Conservation (phyloP, 2,329 filamentous ascomycete genomes). For the Sordariomycetes sp. region DNA sequence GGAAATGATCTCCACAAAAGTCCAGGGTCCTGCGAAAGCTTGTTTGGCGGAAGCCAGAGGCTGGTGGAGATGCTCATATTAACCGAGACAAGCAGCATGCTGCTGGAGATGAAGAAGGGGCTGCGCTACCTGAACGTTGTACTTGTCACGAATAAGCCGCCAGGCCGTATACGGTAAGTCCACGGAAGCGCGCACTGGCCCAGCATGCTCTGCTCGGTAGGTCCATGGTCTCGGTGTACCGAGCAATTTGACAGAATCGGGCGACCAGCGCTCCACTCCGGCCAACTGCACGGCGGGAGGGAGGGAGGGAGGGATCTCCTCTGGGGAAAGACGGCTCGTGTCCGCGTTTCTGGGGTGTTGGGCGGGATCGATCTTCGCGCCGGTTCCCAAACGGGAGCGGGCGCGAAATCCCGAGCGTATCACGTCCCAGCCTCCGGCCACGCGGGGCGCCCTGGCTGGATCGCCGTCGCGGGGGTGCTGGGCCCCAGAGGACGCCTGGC, state of each 20-base stretch:
- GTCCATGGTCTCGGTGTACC: too few relatives aligned
- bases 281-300: too few relatives aligned
- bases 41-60: neutral
- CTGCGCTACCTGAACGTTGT: too few relatives aligned
- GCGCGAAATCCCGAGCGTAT: neutral
- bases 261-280: too few relatives aligned
- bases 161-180: neutral
- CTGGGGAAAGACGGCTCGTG: too few relatives aligned
- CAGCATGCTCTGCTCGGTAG: too few relatives aligned
- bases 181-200: too few relatives aligned
- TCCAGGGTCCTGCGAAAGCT: neutral
- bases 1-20: neutral
- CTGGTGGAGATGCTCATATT: neutral
- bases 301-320: neutral
- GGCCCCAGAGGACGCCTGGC: neutral
- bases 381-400: neutral
- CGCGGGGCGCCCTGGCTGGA: neutral
- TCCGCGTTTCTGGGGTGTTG: too few relatives aligned
- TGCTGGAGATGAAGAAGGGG: neutral
- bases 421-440: neutral
- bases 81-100: neutral
- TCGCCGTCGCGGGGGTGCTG: neutral
- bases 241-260: too few relatives aligned
- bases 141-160: too few relatives aligned
- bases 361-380: neutral